These are phyloP conservation scores for Alternaria incomplexa DNA, from an alignment of 2,329 filamentous ascomycete genomes.

Conservation along the genomic window DNA sequence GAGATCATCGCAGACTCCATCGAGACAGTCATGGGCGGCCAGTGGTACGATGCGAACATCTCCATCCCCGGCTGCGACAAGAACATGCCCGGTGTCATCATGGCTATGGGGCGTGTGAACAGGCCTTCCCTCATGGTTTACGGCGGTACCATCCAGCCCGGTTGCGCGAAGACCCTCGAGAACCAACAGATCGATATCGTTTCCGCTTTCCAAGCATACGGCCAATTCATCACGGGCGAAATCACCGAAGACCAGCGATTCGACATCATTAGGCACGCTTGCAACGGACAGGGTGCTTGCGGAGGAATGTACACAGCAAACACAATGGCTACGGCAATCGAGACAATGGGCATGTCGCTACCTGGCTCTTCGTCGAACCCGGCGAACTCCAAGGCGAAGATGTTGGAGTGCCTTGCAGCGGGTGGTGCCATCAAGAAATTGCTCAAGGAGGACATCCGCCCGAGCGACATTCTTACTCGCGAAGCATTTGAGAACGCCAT, in stretches of 20 bases:
- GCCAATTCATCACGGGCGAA: constrained; percentile 89
- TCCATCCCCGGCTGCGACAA: constrained; percentile 98
- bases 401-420: constrained; percentile 57
- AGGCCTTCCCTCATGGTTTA: constrained; percentile 97
- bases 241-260: constrained; percentile 91
- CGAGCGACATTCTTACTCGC: constrained; percentile 57
- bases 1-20: constrained; percentile 98
- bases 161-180: constrained; percentile 75
- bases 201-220: constrained; percentile 97
- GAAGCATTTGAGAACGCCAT: constrained; percentile 59
- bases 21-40: constrained; percentile 97
- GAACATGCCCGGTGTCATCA: constrained; percentile 79
- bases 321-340: constrained; percentile 59
- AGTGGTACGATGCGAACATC: constrained; percentile 98
- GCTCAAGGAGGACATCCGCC: constrained; percentile 58
- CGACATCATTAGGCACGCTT: constrained; percentile 93
- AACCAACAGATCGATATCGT: constrained; percentile 87
- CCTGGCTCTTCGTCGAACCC: constrained; percentile 60
- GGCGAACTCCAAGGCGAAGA: constrained; percentile 58
- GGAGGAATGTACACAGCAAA: constrained; percentile 74
- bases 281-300: constrained; percentile 81
- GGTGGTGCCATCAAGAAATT: constrained; percentile 59
- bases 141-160: constrained; percentile 90
- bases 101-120: constrained; percentile 93
- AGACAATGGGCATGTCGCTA: constrained; percentile 58